phyloP scores from a whole-genome alignment of 2,329 filamentous ascomycete genomes.

The Polychaeton citri region DNA sequence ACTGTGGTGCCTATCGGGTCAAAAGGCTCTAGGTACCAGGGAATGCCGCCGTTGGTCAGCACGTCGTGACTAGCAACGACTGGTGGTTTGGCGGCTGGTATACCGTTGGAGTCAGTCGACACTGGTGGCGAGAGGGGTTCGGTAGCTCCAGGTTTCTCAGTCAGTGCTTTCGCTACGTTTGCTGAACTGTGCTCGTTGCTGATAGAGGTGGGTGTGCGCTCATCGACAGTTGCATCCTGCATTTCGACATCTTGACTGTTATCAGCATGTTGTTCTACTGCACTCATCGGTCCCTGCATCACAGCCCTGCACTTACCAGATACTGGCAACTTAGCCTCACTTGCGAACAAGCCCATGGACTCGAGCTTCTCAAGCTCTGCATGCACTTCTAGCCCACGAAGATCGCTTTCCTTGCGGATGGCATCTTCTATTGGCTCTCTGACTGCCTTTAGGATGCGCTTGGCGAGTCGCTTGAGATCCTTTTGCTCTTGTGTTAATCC shows the following conservation, averaged over 20 bases:
- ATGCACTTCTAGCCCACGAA: constrained; percentile 57
- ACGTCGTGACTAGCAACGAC: constrained; percentile 10
- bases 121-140: constrained; percentile 23
- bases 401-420: constrained; percentile 66
- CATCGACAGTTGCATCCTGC: not conserved
- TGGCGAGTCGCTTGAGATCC: constrained; percentile 72
- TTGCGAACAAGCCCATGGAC: constrained; percentile 44
- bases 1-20: constrained; percentile 69
- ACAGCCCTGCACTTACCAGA: constrained; percentile 1
- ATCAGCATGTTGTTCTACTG: not conserved
- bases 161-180: constrained; percentile 5
- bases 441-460: constrained; percentile 73
- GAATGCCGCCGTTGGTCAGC: constrained; percentile 57
- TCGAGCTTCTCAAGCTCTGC: constrained; percentile 62
- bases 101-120: constrained; percentile 19
- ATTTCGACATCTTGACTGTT: not conserved
- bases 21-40: constrained; percentile 79
- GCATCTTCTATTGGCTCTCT: constrained; percentile 67
- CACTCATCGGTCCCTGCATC: not conserved
- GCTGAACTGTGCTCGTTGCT: constrained; percentile 8
- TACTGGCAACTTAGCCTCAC: constrained; percentile 53
- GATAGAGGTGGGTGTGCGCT: not conserved
- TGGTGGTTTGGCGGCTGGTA: constrained; percentile 22
- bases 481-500: constrained; percentile 50
- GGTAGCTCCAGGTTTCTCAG: constrained; percentile 11